These are phyloP conservation scores for Xylariomycetidae sp. DNA, from an alignment of 2,329 filamentous ascomycete genomes.

Conservation along the genomic window DNA sequence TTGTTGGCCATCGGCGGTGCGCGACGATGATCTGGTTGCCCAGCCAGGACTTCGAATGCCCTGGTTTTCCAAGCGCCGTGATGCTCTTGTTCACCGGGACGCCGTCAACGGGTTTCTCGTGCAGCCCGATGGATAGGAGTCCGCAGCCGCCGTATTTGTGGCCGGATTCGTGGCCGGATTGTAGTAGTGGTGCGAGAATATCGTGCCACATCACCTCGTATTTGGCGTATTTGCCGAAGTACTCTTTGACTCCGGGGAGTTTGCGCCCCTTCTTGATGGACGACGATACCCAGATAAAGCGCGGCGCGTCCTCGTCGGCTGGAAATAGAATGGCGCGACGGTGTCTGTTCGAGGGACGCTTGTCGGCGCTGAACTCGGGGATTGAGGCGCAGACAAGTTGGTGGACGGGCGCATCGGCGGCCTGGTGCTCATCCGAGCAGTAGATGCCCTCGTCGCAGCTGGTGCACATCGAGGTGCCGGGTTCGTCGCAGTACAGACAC, in stretches of 20 bases:
- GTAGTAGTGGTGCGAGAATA: slow-evolving; percentile 1
- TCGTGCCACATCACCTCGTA: slow-evolving; percentile 1
- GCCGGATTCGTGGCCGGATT: slow-evolving; percentile 3
- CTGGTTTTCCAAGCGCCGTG: slow-evolving; percentile 7
- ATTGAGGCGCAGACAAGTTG: slow-evolving; percentile 5
- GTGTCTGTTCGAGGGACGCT: slow-evolving; percentile 6
- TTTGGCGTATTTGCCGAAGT: slow-evolving; percentile 1
- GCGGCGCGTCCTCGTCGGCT: neutral
- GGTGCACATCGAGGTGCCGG: slow-evolving; percentile 5
- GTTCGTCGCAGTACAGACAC: slow-evolving; percentile 8
- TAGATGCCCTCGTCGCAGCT: slow-evolving; percentile 6
- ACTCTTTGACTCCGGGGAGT: slow-evolving; percentile 4
- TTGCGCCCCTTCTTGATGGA: neutral
- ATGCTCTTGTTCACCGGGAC: slow-evolving; percentile 7
- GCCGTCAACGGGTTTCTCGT: neutral
- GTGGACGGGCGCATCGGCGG: slow-evolving; percentile 8
- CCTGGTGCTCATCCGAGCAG: slow-evolving; percentile 10
- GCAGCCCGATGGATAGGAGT: slow-evolving; percentile 2
- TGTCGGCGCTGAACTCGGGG: slow-evolving; percentile 2
- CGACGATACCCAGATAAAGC: slow-evolving; percentile 7
- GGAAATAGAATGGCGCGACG: slow-evolving; percentile 9
- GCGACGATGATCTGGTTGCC: slow-evolving; percentile 6
- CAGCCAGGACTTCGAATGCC: slow-evolving; percentile 7
- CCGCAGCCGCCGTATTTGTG: slow-evolving; percentile 5
- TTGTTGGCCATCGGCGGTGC: slow-evolving; percentile 1